Conservation (phyloP, 495 filamentous ascomycete genomes). For the Arthonia radiata region DNA sequence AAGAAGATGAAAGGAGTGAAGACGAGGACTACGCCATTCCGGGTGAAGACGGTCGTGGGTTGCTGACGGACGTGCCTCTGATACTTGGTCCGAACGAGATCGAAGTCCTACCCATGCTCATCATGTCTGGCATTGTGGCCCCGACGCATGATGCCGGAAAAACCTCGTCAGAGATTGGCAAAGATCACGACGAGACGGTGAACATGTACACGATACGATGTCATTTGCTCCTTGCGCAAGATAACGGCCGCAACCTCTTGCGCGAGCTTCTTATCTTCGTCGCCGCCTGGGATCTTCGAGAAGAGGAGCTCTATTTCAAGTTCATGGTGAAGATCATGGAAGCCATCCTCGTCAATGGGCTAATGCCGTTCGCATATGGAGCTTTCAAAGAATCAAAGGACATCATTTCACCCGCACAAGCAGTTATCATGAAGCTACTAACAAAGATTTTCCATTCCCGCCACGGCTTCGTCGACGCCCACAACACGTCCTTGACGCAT, state of each 20-base stretch:
- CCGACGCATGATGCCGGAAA: conserved; percentile 17
- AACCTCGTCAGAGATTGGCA: conserved; percentile 20
- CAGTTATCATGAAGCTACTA: conserved; percentile 68
- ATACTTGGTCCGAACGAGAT: conserved; percentile 83
- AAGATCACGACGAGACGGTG: conserved; percentile 26
- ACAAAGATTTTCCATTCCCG: conserved; percentile 65
- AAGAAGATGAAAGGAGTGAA: conserved; percentile 48
- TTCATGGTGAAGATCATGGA: conserved; percentile 90
- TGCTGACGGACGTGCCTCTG: conserved; percentile 81
- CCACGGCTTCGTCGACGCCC: conserved; percentile 3
- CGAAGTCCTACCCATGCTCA: conserved; percentile 80
- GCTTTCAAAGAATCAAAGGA: conserved; percentile 81
- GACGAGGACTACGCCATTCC: conserved; percentile 61
- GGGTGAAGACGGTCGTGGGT: conserved; percentile 46
- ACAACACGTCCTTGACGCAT: conserved; percentile 1
- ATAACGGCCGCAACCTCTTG: conserved; percentile 66
- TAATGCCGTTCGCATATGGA: conserved; percentile 75
- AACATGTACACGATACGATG: conserved; percentile 72
- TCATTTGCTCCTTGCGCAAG: conserved; percentile 64
- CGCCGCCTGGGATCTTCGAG: conserved; percentile 80
- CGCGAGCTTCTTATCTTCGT: conserved; percentile 86
- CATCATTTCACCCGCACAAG: conserved; percentile 83
- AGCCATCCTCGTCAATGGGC: conserved; percentile 60
- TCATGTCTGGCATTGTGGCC: conserved; percentile 60
- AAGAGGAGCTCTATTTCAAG: conserved; percentile 80